Percentiles rank a stretch among this genome's conserved stretches.
phyloP scores from a whole-genome alignment of 2,329 filamentous ascomycete genomes.

The Whalleya microplaca region DNA sequence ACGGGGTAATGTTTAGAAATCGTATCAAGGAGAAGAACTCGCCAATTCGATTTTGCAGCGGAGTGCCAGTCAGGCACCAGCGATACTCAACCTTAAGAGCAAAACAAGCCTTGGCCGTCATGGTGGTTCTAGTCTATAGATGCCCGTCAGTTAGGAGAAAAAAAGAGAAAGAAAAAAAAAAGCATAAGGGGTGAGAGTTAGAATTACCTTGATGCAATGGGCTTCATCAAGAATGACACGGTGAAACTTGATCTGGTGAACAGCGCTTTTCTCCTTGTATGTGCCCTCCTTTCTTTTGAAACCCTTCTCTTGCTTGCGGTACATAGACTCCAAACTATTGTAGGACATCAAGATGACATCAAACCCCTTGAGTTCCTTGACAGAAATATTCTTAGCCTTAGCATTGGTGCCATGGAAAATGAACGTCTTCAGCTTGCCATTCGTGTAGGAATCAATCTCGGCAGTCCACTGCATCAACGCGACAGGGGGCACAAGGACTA shows the following conservation, averaged over 20 bases:
- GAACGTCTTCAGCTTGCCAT: conserved; percentile 86
- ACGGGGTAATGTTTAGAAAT: conserved; percentile 86
- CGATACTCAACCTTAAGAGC: conserved; percentile 86
- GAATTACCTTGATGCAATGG: conserved; percentile 80
- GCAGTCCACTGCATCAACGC: conserved; percentile 94
- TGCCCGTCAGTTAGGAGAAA: conserved; percentile 28
- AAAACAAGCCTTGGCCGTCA: conserved; percentile 94
- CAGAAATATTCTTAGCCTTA: conserved; percentile 76
- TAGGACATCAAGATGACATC: conserved; percentile 98
- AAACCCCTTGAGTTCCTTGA: conserved; percentile 77
- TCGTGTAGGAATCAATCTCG: conserved; percentile 80
- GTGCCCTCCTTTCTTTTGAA: conserved; percentile 80
- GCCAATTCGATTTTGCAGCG: conserved; percentile 94
- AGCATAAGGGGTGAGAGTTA: neutral
- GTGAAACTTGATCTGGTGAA: conserved; percentile 87
- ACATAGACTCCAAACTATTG: conserved; percentile 87
- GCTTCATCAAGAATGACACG: conserved; percentile 93
- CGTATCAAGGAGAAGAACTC: conserved; percentile 95
- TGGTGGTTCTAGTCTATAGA: conserved; percentile 73
- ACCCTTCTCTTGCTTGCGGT: conserved; percentile 90
- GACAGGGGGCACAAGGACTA: conserved; percentile 90
- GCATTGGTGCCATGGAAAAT: conserved; percentile 87
- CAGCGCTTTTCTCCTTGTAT: conserved; percentile 77
- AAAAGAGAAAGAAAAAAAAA: neutral
- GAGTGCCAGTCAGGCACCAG: conserved; percentile 95